phyloP scores from a whole-genome alignment of 768 basidiomycete genomes.

The Leccinum imitatum region DNA sequence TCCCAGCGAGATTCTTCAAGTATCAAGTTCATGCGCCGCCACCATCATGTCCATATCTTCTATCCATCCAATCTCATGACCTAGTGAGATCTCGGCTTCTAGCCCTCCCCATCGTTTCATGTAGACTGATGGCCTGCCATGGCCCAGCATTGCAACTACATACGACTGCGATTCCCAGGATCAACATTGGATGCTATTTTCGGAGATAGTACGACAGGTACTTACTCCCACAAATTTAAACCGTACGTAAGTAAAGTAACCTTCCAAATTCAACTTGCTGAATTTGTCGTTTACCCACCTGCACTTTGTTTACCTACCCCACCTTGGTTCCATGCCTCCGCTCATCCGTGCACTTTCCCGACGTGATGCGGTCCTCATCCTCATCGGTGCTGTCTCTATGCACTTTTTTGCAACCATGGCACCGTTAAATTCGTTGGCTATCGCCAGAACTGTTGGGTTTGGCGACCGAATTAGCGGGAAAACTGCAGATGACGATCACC shows the following conservation, averaged over 20 bases:
- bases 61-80: neutral
- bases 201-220: neutral
- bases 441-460: conserved; percentile 30
- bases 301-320: neutral
- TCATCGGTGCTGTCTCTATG: conserved; percentile 56
- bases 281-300: neutral
- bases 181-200: neutral
- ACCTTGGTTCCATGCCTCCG: conserved; percentile 28
- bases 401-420: conserved; percentile 48
- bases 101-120: neutral
- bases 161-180: neutral
- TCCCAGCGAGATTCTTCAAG: neutral
- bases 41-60: neutral
- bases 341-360: conserved; percentile 46
- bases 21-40: neutral
- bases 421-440: conserved; percentile 32
- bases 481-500: neutral
- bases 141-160: neutral
- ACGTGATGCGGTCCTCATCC: conserved; percentile 58
- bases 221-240: neutral
- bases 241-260: neutral
- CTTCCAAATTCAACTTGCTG: neutral
- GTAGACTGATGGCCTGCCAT: neutral
- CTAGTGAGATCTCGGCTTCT: neutral
- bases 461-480: conserved; percentile 11